phyloP scores from a whole-genome alignment of 2,329 filamentous ascomycete genomes.

The Parascedosporium putredinis region DNA sequence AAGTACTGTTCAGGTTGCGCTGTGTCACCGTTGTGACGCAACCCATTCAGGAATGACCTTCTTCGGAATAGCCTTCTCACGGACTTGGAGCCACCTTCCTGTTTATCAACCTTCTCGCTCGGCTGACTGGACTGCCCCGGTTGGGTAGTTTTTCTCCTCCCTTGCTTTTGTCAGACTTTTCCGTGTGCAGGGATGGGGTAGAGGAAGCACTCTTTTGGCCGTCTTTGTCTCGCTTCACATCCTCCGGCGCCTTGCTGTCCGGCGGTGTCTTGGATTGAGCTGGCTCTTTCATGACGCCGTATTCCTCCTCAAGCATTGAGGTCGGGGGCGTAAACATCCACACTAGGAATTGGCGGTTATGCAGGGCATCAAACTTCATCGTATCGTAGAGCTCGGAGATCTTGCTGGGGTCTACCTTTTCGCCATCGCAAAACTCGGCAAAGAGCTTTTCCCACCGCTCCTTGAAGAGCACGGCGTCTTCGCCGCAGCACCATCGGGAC shows the following conservation, averaged over 20 bases:
- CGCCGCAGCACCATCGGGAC: conserved; percentile 87
- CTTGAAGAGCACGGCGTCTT: conserved; percentile 88
- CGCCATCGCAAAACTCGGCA: conserved; percentile 87
- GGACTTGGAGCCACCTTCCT: conserved; percentile 9
- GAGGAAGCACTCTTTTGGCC: background rate
- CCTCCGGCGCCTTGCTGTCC: conserved; percentile 27
- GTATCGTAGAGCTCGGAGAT: conserved; percentile 97
- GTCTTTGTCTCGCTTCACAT: conserved; percentile 21
- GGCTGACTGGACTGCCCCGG: background rate
- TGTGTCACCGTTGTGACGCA: conserved; percentile 40
- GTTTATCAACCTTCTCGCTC: background rate
- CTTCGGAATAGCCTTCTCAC: conserved; percentile 47
- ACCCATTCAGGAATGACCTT: conserved; percentile 47
- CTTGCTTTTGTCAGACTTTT: background rate
- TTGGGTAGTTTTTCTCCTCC: conserved; percentile 18
- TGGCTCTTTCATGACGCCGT: conserved; percentile 32
- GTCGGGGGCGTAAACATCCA: conserved; percentile 91
- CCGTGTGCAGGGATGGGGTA: background rate
- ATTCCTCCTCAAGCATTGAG: conserved; percentile 64
- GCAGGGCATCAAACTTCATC: conserved; percentile 98
- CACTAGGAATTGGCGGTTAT: conserved; percentile 92
- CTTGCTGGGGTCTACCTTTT: conserved; percentile 98
- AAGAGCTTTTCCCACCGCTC: conserved; percentile 99
- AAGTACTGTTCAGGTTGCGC: conserved; percentile 68
- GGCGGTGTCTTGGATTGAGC: conserved; percentile 26